Evolutionary conservation across 208 protist genomes (phyloP).

Genomic region (Trypanosoma caninum): DNA sequence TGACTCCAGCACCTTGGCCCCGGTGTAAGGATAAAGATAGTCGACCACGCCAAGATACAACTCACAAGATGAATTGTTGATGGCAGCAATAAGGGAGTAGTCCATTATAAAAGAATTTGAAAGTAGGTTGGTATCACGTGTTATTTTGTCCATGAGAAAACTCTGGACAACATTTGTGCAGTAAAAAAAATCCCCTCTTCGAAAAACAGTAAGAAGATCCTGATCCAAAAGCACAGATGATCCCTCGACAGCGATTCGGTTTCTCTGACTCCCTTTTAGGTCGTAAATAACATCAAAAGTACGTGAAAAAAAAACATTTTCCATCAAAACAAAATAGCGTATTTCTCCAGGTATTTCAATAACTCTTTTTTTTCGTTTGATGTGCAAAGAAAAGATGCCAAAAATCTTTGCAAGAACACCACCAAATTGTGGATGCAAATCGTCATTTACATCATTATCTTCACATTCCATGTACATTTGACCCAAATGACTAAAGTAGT

Average conservation of each 20-base stretch:
- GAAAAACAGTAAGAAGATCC: slow-evolving; percentile 53
- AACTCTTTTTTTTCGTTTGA: slow-evolving; percentile 15
- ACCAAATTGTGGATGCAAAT: background rate
- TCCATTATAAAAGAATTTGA: slow-evolving; percentile 62
- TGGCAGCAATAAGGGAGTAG: slow-evolving; percentile 71
- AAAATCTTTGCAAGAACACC: slow-evolving; percentile 30
- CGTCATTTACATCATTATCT: background rate
- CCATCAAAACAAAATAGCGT: slow-evolving; percentile 64
- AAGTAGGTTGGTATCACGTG: slow-evolving; percentile 56
- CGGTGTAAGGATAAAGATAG: slow-evolving; percentile 82
- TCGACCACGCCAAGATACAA: slow-evolving; percentile 68
- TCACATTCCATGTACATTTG: slow-evolving; percentile 7
- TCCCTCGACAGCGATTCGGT: slow-evolving; percentile 52
- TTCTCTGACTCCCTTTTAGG: slow-evolving; percentile 84
- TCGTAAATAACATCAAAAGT: slow-evolving; percentile 42
- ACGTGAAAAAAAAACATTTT: slow-evolving; percentile 44
- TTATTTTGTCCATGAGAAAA: slow-evolving; percentile 50
- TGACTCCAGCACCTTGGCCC: slow-evolving; percentile 74
- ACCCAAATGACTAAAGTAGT: slow-evolving; percentile 64
- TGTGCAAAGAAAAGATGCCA: slow-evolving; percentile 30
- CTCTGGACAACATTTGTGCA: slow-evolving; percentile 39
- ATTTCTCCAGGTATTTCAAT: slow-evolving; percentile 23
- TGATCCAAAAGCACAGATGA: slow-evolving; percentile 62
- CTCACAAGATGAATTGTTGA: slow-evolving; percentile 3
- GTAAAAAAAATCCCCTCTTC: slow-evolving; percentile 60